Conservation (phyloP, 306 rosid genomes). For the Cicer yamashitae region DNA sequence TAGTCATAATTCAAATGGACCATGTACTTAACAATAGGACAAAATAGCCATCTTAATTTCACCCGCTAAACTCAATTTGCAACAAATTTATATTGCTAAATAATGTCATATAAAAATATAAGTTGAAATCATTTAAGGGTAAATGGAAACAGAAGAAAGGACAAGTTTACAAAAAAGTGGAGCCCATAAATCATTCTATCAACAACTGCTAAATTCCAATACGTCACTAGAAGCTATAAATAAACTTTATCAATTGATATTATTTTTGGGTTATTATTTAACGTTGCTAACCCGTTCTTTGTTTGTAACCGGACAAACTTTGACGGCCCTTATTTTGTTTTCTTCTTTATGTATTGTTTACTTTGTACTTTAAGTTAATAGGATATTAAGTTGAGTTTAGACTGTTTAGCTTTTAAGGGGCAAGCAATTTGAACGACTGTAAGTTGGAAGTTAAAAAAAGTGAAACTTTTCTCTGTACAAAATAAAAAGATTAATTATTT, state of each 20-base stretch:
- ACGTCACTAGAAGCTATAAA: conserved; percentile 52
- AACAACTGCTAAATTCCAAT: conserved; percentile 60
- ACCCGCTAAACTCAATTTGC: conserved; percentile 46
- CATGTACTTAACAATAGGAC: conserved; percentile 49
- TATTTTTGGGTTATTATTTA: conserved; percentile 40
- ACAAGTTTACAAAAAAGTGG: conserved; percentile 55
- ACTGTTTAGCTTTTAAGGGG: no score
- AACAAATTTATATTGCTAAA: conserved; percentile 49
- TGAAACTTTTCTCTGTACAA: no score
- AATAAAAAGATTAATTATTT: no score
- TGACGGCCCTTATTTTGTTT: conserved; percentile 70
- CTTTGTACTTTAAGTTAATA: not conserved
- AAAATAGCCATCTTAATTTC: conserved; percentile 47
- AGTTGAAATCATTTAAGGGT: conserved; percentile 34
- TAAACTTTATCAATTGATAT: conserved; percentile 42
- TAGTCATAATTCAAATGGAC: conserved; percentile 53
- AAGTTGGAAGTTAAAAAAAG: no score
- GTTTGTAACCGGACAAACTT: conserved; percentile 55
- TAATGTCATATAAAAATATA: conserved; percentile 2
- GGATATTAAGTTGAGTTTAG: no score
- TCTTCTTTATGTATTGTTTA: conserved; percentile 47
- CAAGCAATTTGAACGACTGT: no score
- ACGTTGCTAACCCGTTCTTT: conserved; percentile 64
- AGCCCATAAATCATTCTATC: conserved; percentile 59
- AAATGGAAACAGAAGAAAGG: conserved; percentile 55